Base-by-base conservation (phyloP, 345 rosid genomes). In the sweet orange (Citrus sinensis) region DNA sequence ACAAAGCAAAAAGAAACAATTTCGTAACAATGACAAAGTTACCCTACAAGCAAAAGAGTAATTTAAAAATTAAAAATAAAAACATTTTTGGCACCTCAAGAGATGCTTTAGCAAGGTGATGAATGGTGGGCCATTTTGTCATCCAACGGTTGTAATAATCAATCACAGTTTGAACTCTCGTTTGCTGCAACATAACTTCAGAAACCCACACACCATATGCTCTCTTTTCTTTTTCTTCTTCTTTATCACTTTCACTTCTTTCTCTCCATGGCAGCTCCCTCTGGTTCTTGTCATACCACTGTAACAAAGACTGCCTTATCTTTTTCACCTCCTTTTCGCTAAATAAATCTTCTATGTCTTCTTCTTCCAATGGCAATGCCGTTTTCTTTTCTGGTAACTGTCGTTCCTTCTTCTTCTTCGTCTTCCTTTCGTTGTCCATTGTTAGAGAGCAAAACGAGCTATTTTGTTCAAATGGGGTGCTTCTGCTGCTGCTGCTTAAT, bases 201-300 rank as follows among this genome's bases (percentile, higher is more conserved):
- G 99, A 95, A 58, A 95, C 96, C 98, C 99, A 95, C 24, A 93
- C 93, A 79, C 91, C 93, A 82, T 93, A 95, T 9, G 94, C 99
- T 79, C 92, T 88, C 75, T 72, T 86, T 73, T 86, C 89, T 67
- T 76, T 72, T 54, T 84, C 89, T 29, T 76, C 82, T 35, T 76
- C 76, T 56, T 73, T 82, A 42, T 77, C 85, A 19, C 39, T 58
- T 63, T 75, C 79, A 59, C 83, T 49, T 25, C 60, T 77, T 51
- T 67, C 79, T 76, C 99, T 91, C 99, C 97, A 95, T 9, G 98
- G 98, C 42, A 95, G 97, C 82, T 90, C 91, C 70, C 98, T 85
- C 76, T 83, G 81, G 80, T 87, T 90, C 79, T 63, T 67, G 80
- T 92, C 92, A 83, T 92, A 95, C 99, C 98, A 92, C 4, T 78